Percentiles rank a stretch among this genome's conserved stretches.
These are phyloP conservation scores for Aspergillus fijiensis DNA, from an alignment of 2,329 filamentous ascomycete species.

Conservation along the genomic window DNA sequence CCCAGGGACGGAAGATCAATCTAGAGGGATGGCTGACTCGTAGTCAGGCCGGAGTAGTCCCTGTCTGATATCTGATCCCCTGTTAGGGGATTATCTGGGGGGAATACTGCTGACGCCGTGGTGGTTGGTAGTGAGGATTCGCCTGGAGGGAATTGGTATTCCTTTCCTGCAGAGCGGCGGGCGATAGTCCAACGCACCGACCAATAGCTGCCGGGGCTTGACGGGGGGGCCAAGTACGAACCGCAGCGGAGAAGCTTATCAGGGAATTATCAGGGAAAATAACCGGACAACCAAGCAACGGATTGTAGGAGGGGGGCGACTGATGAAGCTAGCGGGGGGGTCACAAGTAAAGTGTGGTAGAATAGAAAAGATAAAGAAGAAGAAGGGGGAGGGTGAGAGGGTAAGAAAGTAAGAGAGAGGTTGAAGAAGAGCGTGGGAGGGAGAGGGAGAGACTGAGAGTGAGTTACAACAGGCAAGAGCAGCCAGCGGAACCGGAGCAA, in stretches of 20 bases:
- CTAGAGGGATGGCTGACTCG: slow-evolving; percentile 1
- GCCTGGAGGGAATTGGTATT: background rate
- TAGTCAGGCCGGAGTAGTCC: background rate
- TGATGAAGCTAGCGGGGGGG: background rate
- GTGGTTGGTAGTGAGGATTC: background rate
- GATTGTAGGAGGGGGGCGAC: background rate
- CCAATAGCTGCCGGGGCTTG: slow-evolving; percentile 16
- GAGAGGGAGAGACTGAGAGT: background rate
- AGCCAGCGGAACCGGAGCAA: slow-evolving; percentile 21
- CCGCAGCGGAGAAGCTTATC: slow-evolving; percentile 29
- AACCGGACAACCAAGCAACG: slow-evolving; percentile 2
- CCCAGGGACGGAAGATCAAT: background rate
- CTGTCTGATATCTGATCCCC: slow-evolving; percentile 14
- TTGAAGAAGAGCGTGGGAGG: background rate
- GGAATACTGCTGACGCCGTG: background rate
- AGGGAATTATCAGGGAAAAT: slow-evolving; percentile 24
- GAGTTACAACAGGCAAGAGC: slow-evolving; percentile 13
- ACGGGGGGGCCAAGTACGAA: slow-evolving; percentile 20
- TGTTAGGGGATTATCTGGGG: slow-evolving; percentile 14
- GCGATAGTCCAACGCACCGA: slow-evolving; percentile 14
- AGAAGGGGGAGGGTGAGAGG: background rate
- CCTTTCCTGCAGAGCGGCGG: background rate
- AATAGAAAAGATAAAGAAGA: background rate
- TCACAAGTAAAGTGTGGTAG: background rate
- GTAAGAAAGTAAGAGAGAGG: background rate